A percentile compares a stretch with the other conserved stretches of the same genome.
Evolutionary conservation across 352 stramenopile genomes (phyloP).

Genomic region (Thraustochytrium striatum): DNA sequence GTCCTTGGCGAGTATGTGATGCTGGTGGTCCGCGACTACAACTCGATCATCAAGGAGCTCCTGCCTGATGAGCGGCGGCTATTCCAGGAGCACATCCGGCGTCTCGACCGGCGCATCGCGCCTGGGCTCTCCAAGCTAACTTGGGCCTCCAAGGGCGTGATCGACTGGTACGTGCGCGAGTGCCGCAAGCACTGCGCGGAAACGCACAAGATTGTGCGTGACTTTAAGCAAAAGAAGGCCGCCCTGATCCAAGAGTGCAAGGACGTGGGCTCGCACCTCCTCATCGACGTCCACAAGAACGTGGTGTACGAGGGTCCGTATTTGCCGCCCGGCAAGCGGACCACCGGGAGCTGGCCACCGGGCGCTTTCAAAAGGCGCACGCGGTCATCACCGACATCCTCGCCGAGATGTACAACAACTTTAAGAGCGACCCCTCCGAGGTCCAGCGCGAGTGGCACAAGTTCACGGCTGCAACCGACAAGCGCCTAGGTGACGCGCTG

Average conservation of each 20-base stretch:
- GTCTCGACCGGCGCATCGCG: constrained; percentile 83
- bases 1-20: constrained; percentile 86
- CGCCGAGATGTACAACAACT: constrained; percentile 82
- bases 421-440: constrained; percentile 73
- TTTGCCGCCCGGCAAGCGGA: constrained; percentile 83
- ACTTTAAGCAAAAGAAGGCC: constrained; percentile 55
- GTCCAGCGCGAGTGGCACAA: constrained; percentile 85
- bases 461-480: constrained; percentile 81
- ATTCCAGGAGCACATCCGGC: constrained; percentile 89
- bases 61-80: constrained; percentile 77
- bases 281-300: constrained; percentile 87
- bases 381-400: constrained; percentile 79
- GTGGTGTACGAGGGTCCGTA: constrained; percentile 83
- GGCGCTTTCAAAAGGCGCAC: constrained; percentile 63
- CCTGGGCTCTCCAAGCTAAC: constrained; percentile 85
- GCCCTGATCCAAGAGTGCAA: constrained; percentile 62
- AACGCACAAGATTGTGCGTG: constrained; percentile 53
- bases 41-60: constrained; percentile 84
- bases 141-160: constrained; percentile 72
- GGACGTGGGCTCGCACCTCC: constrained; percentile 74
- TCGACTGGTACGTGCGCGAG: constrained; percentile 83
- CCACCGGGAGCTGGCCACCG: constrained; percentile 64
- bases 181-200: constrained; percentile 67
- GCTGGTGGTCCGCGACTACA: constrained; percentile 89
- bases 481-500: constrained; percentile 79